phyloP scores from a whole-genome alignment of 345 rosid species.

The Theobroma cacao region DNA sequence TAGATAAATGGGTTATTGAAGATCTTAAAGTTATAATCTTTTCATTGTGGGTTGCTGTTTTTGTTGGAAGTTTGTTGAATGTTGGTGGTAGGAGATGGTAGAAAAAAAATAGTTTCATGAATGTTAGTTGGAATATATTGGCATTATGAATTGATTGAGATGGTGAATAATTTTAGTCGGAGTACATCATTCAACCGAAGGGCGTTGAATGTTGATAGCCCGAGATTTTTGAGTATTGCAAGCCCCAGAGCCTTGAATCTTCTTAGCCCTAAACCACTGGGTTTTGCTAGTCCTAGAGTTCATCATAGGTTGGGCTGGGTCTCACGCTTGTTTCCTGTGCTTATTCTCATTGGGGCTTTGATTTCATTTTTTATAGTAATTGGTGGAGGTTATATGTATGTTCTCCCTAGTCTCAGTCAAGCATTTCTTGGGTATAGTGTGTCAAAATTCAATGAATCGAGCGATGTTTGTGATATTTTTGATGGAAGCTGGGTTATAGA shows the following conservation, averaged over 20 bases:
- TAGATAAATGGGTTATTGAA: slow-evolving; percentile 15
- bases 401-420: slow-evolving; percentile 62
- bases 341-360: slow-evolving; percentile 48
- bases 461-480: slow-evolving; percentile 42
- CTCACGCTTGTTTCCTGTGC: slow-evolving; percentile 44
- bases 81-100: slow-evolving; percentile 11
- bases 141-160: slow-evolving; percentile 30
- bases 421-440: slow-evolving; percentile 43
- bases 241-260: slow-evolving; percentile 42
- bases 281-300: slow-evolving; percentile 34
- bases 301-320: slow-evolving; percentile 33
- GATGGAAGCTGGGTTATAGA: slow-evolving; percentile 68
- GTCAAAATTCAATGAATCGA: slow-evolving; percentile 33
- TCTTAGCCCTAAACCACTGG: slow-evolving; percentile 32
- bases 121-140: slow-evolving; percentile 13
- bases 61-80: slow-evolving; percentile 10
- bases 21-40: not conserved
- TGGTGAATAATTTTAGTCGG: slow-evolving; percentile 46
- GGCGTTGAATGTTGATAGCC: slow-evolving; percentile 37
- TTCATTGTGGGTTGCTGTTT: not conserved
- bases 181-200: slow-evolving; percentile 49
- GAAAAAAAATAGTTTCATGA: slow-evolving; percentile 21
- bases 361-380: slow-evolving; percentile 51
- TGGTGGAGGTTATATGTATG: slow-evolving; percentile 55
- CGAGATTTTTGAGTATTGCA: slow-evolving; percentile 26